Evolutionary conservation across 192 early-diverging fungal species (phyloP).

Genomic region (Mortierella hygrophila): DNA sequence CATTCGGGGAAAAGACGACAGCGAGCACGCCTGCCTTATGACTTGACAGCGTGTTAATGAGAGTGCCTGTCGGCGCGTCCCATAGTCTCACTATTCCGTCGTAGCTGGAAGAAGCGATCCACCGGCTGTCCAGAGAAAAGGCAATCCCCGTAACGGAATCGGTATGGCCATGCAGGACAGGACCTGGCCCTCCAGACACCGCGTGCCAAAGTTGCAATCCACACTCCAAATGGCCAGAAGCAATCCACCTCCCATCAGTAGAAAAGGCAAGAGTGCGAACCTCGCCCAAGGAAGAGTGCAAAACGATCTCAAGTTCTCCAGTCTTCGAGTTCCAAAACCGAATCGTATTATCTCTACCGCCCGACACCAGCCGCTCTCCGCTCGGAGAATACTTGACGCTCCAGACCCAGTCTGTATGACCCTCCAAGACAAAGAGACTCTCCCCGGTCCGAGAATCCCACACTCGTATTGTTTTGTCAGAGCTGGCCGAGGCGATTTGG

Average conservation of each 20-base stretch:
- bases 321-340: background rate
- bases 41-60: background rate
- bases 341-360: background rate
- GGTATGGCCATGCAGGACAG: background rate
- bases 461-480: background rate
- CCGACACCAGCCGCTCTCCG: background rate
- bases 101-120: background rate
- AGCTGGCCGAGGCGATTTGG: background rate
- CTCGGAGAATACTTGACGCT: background rate
- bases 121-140: background rate
- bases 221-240: background rate
- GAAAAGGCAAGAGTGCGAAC: no score
- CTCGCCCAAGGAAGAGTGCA: no score
- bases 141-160: background rate
- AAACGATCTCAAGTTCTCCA: background rate
- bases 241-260: background rate
- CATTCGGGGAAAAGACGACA: background rate
- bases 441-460: background rate
- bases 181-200: background rate
- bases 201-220: slow-evolving; percentile 3
- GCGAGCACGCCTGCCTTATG: background rate
- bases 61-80: background rate
- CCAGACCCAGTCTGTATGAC: background rate
- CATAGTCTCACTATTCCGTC: background rate
- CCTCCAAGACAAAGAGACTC: background rate